Percentiles rank a stretch among this genome's conserved stretches.
phyloP scores from a whole-genome alignment of 2,329 filamentous ascomycete genomes.

The Xylaria sp. region DNA sequence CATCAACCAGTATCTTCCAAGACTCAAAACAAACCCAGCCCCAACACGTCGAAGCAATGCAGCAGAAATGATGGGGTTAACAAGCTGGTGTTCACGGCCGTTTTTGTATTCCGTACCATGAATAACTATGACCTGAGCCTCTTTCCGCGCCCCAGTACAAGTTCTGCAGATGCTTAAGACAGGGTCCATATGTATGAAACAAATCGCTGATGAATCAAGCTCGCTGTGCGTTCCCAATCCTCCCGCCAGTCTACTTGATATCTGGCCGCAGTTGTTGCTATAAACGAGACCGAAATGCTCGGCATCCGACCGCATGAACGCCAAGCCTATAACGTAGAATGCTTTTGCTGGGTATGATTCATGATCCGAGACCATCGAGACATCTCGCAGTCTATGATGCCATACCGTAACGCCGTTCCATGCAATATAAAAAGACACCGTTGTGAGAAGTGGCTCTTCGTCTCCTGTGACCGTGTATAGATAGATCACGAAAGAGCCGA shows the following conservation, averaged over 20 bases:
- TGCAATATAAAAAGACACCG: constrained; percentile 44
- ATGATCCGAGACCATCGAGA: constrained; percentile 42
- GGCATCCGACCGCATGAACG: constrained; percentile 41
- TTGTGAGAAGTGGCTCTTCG: constrained; percentile 14
- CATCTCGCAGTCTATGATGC: constrained; percentile 45
- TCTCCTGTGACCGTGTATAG: constrained; percentile 27
- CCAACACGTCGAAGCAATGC: constrained; percentile 5
- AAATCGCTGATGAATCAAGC: constrained; percentile 29
- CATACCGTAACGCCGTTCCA: constrained; percentile 47
- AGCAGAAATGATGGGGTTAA: background rate
- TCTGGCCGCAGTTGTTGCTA: constrained; percentile 15
- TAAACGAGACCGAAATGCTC: constrained; percentile 33
- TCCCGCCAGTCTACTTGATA: constrained; percentile 18
- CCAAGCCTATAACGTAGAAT: constrained; percentile 48
- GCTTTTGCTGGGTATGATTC: constrained; percentile 50
- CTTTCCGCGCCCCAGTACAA: constrained; percentile 12
- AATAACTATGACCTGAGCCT: background rate
- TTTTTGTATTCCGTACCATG: constrained; percentile 1
- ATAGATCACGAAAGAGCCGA: constrained; percentile 36
- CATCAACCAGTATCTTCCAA: constrained; percentile 4
- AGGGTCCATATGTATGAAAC: constrained; percentile 19
- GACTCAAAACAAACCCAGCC: background rate
- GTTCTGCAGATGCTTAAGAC: constrained; percentile 7
- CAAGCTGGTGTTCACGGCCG: background rate
- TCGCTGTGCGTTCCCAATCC: constrained; percentile 20